phyloP scores from a whole-genome alignment of 768 basidiomycete species.

The Lactarius psammicola region DNA sequence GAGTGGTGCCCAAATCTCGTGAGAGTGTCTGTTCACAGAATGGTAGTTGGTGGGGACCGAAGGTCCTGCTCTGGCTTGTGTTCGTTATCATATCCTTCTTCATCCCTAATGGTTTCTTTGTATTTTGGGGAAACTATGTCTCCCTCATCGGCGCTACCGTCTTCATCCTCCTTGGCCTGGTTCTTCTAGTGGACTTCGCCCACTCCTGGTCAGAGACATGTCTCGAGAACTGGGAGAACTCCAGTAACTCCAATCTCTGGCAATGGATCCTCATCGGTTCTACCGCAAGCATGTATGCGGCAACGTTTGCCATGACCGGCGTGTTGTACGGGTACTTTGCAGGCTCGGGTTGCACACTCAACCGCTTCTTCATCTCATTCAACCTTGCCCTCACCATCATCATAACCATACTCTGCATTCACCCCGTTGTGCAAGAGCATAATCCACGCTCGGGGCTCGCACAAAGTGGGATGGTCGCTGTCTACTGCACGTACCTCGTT shows the following conservation, averaged over 20 bases:
- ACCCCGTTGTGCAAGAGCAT: conserved; percentile 83
- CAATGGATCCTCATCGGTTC: conserved; percentile 94
- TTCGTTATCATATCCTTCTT: conserved; percentile 83
- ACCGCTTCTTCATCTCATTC: conserved; percentile 96
- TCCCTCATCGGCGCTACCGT: conserved; percentile 88
- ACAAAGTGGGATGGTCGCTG: conserved; percentile 95
- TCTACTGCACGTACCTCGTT: conserved; percentile 94
- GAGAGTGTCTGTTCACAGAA: conserved; percentile 12
- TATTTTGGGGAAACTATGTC: conserved; percentile 95
- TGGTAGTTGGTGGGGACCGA: conserved; percentile 96
- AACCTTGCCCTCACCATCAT: conserved; percentile 81
- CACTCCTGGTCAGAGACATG: conserved; percentile 99
- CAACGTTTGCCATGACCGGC: conserved; percentile 80
- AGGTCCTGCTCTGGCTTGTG: conserved; percentile 84
- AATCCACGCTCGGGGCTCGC: conserved; percentile 95
- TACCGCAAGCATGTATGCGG: conserved; percentile 84
- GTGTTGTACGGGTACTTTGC: conserved; percentile 93
- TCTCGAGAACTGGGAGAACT: conserved; percentile 89
- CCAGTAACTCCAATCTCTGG: conserved; percentile 81
- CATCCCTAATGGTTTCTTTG: conserved; percentile 97
- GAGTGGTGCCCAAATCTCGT: conserved; percentile 29
- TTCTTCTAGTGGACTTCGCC: conserved; percentile 97
- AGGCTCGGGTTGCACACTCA: conserved; percentile 79
- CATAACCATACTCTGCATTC: conserved; percentile 78
- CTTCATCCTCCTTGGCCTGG: conserved; percentile 96